A percentile compares a stretch with the other conserved stretches of the same genome.
These are phyloP conservation scores for Telfairia occidentalis DNA, from an alignment of 331 rosid genomes.

Conservation along the genomic window DNA sequence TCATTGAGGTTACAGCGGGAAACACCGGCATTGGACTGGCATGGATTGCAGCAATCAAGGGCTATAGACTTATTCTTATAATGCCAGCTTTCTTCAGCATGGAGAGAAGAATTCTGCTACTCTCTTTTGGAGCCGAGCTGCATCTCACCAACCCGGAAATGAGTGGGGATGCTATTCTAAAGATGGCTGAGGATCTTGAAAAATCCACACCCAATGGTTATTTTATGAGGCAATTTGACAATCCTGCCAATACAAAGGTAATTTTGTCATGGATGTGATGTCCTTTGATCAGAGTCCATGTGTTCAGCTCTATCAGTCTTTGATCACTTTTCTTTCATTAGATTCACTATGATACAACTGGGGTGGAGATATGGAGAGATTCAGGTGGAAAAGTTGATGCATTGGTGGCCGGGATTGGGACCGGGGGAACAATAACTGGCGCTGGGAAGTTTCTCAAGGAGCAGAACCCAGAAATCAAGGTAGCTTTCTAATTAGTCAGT, in stretches of 20 bases:
- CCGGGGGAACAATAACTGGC: slow-evolving; percentile 75
- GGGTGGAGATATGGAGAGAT: slow-evolving; percentile 92
- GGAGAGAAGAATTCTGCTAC: slow-evolving; percentile 57
- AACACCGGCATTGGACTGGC: slow-evolving; percentile 88
- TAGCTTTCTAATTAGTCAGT: slow-evolving; percentile 8
- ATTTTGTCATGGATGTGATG: not conserved
- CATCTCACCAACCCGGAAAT: slow-evolving; percentile 48
- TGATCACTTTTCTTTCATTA: slow-evolving; percentile 13
- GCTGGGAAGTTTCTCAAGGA: slow-evolving; percentile 65
- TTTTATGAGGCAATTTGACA: slow-evolving; percentile 48
- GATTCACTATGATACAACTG: slow-evolving; percentile 86
- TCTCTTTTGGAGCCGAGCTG: slow-evolving; percentile 78
- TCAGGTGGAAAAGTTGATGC: slow-evolving; percentile 54
- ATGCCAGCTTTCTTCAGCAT: slow-evolving; percentile 51
- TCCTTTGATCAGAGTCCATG: not conserved
- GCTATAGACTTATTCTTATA: slow-evolving; percentile 46
- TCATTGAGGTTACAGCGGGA: slow-evolving; percentile 70
- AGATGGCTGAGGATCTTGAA: slow-evolving; percentile 48
- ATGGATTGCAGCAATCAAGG: slow-evolving; percentile 63
- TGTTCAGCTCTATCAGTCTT: not conserved
- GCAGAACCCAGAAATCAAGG: slow-evolving; percentile 67
- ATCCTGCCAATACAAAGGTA: slow-evolving; percentile 65
- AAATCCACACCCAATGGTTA: slow-evolving; percentile 39
- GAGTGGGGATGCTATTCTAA: slow-evolving; percentile 37
- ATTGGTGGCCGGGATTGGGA: slow-evolving; percentile 75